Evolutionary conservation across 306 rosid genomes (phyloP), one percentile per base, ranked within the genome.

Genomic region (Dryas octopetala): DNA sequence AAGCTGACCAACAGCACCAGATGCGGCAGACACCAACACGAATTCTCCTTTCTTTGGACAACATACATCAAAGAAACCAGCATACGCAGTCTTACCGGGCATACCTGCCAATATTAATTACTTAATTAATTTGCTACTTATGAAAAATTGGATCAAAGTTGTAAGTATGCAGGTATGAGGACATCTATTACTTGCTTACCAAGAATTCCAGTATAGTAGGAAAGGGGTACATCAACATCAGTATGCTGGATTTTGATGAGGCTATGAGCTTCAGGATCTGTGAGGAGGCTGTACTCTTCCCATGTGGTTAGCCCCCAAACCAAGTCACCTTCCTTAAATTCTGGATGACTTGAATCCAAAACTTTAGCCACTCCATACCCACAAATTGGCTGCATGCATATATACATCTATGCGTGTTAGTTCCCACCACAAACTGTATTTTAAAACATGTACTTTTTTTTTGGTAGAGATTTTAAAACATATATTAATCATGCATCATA

Each of bases 21-120:
- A 77, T 66, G 85, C 82, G 60, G 91, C 79, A 41, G 93, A 89
- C n/a, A 89, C 41, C 9, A 89, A 87, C 0, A 87, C 91, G 68
- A 62, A 26, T 7, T 87, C 89, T 57, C 87, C 93, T 76, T 83
- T 83, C 73, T 79, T 85, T 3, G 89, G 86, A 6, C 58, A 75
- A n/a, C 86, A 86, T 19, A 89, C 78, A 9, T 82, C 69, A 54
- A 17, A 65, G 28, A 82, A 72, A 13, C 79, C 85, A 16, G 65
- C 74, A 68, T 77, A 77, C 40, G 82, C 85, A 10, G 88, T 83
- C 88, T 81, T 66, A 23, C 93, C 89, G 12, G 93, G 85, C 91
- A 86, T 85, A 74, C 88, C 70, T 68, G 8, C 68, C 54, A 32
- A 32, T 32, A 32, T 32, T 32, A 32, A 32, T 32, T 23, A 23